Conservation (phyloP, 2,329 filamentous ascomycete genomes). For the Torrubiellomyces zombiae region DNA sequence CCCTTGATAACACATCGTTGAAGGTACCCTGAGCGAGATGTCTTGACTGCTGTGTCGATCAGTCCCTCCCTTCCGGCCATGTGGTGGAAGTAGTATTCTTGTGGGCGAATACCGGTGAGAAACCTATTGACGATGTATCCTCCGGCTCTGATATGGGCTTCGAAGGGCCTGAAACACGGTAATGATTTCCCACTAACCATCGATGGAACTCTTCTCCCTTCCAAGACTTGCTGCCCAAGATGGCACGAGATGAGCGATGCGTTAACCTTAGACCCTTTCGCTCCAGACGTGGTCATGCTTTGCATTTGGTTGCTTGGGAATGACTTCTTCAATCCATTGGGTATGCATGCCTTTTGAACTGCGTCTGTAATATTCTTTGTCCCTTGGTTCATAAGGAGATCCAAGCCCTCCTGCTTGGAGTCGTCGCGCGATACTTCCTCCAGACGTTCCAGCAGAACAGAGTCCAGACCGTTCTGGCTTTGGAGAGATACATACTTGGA, state of each 20-base stretch:
- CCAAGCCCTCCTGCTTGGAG: slow-evolving; percentile 76
- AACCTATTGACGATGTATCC: slow-evolving; percentile 93
- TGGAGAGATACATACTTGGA: slow-evolving; percentile 77
- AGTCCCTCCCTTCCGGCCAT: slow-evolving; percentile 98
- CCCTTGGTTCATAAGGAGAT: slow-evolving; percentile 64
- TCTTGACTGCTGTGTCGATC: slow-evolving; percentile 98
- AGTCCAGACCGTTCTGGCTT: slow-evolving; percentile 50
- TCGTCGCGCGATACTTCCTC: slow-evolving; percentile 88
- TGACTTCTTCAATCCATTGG: slow-evolving; percentile 66
- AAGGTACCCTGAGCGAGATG: slow-evolving; percentile 87
- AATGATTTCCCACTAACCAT: slow-evolving; percentile 98
- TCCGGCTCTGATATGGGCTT: slow-evolving; percentile 75
- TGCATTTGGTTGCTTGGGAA: slow-evolving; percentile 99
- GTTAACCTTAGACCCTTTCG: slow-evolving; percentile 85
- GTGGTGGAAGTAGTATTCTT: slow-evolving; percentile 98
- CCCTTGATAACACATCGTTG: slow-evolving; percentile 97
- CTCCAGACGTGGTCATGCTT: slow-evolving; percentile 91
- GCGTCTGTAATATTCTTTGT: slow-evolving; percentile 56
- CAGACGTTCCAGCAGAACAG: slow-evolving; percentile 59
- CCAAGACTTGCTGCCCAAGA: slow-evolving; percentile 86
- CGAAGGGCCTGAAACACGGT: slow-evolving; percentile 84
- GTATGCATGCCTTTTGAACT: slow-evolving; percentile 67
- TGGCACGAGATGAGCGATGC: slow-evolving; percentile 97
- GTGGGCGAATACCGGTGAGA: slow-evolving; percentile 90
- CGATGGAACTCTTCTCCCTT: slow-evolving; percentile 82